A percentile compares a stretch with the other conserved stretches of the same genome.
These are phyloP conservation scores for Cucurbita argyrosperma DNA, from an alignment of 306 rosid species.

Conservation along the genomic window DNA sequence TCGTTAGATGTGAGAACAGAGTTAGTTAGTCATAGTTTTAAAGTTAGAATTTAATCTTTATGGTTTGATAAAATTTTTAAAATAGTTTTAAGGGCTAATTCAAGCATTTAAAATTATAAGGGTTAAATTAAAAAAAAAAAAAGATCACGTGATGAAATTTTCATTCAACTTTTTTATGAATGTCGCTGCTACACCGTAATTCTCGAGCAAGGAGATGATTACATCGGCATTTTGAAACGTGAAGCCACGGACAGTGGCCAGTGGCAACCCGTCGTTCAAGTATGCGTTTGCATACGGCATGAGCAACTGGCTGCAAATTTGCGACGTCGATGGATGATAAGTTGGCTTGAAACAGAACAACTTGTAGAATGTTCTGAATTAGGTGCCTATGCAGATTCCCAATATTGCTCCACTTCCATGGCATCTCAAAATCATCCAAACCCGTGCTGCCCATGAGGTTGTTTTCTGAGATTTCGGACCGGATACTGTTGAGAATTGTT, in stretches of 20 bases:
- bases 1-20: no score
- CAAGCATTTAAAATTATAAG: no score
- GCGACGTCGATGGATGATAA: background rate
- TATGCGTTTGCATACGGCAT: slow-evolving; percentile 61
- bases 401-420: slow-evolving; percentile 72
- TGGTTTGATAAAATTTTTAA: no score
- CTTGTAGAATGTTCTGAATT: slow-evolving; percentile 27
- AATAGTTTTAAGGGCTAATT: no score
- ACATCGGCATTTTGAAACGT: slow-evolving; percentile 48
- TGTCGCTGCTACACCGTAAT: slow-evolving; percentile 51
- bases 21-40: no score
- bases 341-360: background rate
- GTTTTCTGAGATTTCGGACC: slow-evolving; percentile 49
- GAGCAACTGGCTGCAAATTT: slow-evolving; percentile 52
- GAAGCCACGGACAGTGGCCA: slow-evolving; percentile 68
- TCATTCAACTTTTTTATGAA: no score
- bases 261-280: slow-evolving; percentile 59
- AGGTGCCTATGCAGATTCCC: slow-evolving; percentile 66
- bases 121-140: no score
- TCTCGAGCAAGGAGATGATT: slow-evolving; percentile 37
- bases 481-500: slow-evolving; percentile 11
- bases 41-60: no score
- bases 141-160: no score
- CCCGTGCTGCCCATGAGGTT: slow-evolving; percentile 47
- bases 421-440: slow-evolving; percentile 53